phyloP scores from a whole-genome alignment of 345 rosid species.

The Eucalyptus urophylla region DNA sequence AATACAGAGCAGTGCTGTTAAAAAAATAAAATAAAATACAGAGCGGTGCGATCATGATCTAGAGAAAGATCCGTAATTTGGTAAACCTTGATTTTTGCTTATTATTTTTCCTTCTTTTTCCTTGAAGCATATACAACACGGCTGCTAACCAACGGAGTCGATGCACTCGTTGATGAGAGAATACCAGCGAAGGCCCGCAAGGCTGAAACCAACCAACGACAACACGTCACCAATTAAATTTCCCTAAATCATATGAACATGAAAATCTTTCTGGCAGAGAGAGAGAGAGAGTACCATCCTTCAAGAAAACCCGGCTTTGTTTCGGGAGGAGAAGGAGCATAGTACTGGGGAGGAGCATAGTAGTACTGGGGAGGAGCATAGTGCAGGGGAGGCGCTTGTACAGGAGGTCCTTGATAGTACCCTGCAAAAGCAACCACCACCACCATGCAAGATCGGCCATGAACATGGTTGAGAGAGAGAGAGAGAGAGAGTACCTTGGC shows the following conservation, averaged over 20 bases:
- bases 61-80: too few species aligned
- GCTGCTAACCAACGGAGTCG: constrained; percentile 2
- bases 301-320: constrained; percentile 21
- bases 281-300: constrained; percentile 15
- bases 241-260: background rate
- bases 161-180: constrained; percentile 57
- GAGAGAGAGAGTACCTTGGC: background rate
- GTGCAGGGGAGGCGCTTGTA: constrained; percentile 31
- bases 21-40: too few species aligned
- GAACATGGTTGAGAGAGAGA: background rate
- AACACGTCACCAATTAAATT: background rate
- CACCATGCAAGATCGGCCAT: background rate
- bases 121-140: too few species aligned
- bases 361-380: background rate
- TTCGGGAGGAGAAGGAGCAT: constrained; percentile 11
- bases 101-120: too few species aligned
- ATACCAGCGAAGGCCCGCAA: constrained; percentile 60
- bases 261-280: background rate
- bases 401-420: constrained; percentile 38
- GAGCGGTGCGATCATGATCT: too few species aligned
- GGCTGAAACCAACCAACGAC: constrained; percentile 11
- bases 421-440: background rate
- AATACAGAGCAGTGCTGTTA: background rate
- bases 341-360: background rate
- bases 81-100: too few species aligned